These are phyloP conservation scores for Eimeria acervulina DNA, from an alignment of 169 alveolate genomes.

Conservation along the genomic window DNA sequence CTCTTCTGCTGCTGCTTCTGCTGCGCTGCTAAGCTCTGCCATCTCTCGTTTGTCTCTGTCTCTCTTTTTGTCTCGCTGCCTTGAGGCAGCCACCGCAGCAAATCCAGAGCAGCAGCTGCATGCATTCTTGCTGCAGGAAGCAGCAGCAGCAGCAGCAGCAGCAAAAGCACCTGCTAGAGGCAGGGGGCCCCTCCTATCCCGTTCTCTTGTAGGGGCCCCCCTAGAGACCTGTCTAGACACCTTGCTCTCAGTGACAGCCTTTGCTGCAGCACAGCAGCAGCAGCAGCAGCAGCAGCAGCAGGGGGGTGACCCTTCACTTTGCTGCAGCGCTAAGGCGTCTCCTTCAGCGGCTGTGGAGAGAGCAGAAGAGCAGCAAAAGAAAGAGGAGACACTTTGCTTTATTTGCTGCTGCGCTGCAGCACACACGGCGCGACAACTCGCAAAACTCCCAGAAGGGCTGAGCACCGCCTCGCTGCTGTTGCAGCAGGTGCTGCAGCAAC, in stretches of 20 bases:
- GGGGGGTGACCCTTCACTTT: background rate
- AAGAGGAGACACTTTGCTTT: no score
- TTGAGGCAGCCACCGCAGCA: background rate
- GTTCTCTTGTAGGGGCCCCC: constrained; percentile 4
- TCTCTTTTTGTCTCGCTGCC: background rate
- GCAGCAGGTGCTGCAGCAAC: constrained; percentile 22
- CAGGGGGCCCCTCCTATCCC: background rate
- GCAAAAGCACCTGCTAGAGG: no score
- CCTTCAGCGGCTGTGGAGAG: background rate
- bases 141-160: no score
- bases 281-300: background rate
- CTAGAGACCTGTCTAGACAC: background rate
- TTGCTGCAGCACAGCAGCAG: background rate
- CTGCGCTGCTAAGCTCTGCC: background rate
- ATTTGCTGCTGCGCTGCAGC: constrained; percentile 4
- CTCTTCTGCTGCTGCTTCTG: background rate
- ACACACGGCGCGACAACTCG: constrained; percentile 12
- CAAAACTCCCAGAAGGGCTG: background rate
- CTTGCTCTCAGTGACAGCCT: background rate
- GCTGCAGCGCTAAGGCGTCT: background rate
- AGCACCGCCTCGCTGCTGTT: constrained; percentile 22
- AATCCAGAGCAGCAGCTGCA: background rate
- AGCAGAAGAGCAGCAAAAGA: no score
- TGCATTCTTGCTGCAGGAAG: background rate
- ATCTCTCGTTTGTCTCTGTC: no score